Conservation (phyloP, 2,329 filamentous ascomycete species). For the Calonectria naviculata region DNA sequence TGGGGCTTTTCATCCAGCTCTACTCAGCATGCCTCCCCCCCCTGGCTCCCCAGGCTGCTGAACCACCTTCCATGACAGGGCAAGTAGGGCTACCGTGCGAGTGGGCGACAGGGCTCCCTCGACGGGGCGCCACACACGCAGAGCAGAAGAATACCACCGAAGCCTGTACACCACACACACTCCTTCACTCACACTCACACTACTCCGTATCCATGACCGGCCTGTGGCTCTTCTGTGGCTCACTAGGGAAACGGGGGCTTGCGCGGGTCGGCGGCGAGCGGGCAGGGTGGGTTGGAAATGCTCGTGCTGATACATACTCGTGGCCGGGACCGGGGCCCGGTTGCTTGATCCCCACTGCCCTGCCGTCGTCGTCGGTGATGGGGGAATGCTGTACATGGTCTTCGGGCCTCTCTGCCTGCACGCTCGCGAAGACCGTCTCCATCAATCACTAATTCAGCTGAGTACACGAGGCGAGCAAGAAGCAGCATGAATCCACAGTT, state of each 20-base stretch:
- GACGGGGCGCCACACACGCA: constrained; percentile 25
- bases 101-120: constrained; percentile 37
- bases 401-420: background rate
- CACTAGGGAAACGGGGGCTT: constrained; percentile 7
- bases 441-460: constrained; percentile 7
- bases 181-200: background rate
- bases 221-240: constrained; percentile 20
- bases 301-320: constrained; percentile 23
- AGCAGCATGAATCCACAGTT: constrained; percentile 5
- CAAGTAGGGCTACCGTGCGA: constrained; percentile 42
- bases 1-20: constrained; percentile 15
- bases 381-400: background rate
- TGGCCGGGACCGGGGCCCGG: constrained; percentile 40
- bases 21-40: constrained; percentile 20
- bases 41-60: constrained; percentile 27
- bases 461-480: constrained; percentile 4
- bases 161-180: background rate
- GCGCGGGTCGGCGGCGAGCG: constrained; percentile 5
- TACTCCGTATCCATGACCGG: constrained; percentile 10
- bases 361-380: constrained; percentile 27
- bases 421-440: background rate
- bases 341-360: constrained; percentile 41
- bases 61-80: constrained; percentile 43
- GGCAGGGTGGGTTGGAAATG: constrained; percentile 1
- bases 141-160: constrained; percentile 4